These are phyloP conservation scores for Raffaelea deltoideospora DNA, from an alignment of 2,329 filamentous ascomycete genomes.

Conservation along the genomic window DNA sequence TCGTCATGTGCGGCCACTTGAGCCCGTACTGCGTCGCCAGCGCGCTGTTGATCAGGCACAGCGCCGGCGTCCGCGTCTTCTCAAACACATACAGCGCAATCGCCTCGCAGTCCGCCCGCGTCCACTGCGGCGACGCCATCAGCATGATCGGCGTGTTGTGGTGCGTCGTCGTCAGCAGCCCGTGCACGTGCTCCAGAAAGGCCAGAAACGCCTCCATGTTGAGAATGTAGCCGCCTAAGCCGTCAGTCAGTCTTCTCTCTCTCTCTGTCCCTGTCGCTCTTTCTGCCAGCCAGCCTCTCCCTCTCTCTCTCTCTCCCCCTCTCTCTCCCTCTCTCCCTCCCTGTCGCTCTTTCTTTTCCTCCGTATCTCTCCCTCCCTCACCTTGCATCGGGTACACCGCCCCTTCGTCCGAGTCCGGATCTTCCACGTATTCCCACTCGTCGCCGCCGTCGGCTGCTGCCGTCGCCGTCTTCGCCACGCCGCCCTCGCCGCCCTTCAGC, in stretches of 20 bases:
- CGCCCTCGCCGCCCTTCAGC: constrained; percentile 8
- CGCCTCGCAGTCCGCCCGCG: constrained; percentile 68
- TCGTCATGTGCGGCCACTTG: constrained; percentile 58
- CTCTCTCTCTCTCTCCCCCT: too few species aligned
- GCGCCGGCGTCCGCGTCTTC: constrained; percentile 84
- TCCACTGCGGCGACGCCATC: constrained; percentile 82
- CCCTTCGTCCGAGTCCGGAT: constrained; percentile 73
- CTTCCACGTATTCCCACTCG: constrained; percentile 65
- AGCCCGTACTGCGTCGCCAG: constrained; percentile 77
- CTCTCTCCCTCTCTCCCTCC: too few species aligned
- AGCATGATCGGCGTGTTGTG: constrained; percentile 94
- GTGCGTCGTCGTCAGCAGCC: constrained; percentile 75
- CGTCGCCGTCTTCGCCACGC: too few species aligned
- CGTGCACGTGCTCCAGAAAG: constrained; percentile 82
- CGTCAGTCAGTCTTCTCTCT: too few species aligned
- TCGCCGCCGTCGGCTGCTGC: constrained; percentile 33
- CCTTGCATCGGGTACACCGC: constrained; percentile 66
- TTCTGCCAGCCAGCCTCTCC: too few species aligned
- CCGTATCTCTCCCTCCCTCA: too few species aligned
- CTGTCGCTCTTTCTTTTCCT: too few species aligned
- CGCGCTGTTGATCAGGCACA: constrained; percentile 80
- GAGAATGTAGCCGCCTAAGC: constrained; percentile 58
- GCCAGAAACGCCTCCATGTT: constrained; percentile 91
- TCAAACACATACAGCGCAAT: constrained; percentile 94
- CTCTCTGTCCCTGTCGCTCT: too few species aligned